A percentile compares a stretch with the other conserved stretches of the same genome.
Conservation (phyloP, 2,329 filamentous ascomycete genomes). For the Phymatotrichopsis omnivora region DNA sequence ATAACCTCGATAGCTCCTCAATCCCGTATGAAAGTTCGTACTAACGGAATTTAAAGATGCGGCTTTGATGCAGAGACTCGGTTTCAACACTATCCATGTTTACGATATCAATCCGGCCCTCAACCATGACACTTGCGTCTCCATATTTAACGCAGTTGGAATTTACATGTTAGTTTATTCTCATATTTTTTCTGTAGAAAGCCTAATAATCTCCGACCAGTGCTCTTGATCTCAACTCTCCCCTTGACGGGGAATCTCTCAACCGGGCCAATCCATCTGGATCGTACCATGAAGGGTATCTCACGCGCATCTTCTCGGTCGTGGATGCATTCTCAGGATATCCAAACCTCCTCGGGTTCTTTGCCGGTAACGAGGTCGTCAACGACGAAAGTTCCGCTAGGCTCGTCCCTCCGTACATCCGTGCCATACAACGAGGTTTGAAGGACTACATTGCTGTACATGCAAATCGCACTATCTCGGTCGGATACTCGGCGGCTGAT, state of each 20-base stretch:
- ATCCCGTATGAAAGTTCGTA: constrained; percentile 42
- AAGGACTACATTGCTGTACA: constrained; percentile 85
- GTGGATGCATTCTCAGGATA: constrained; percentile 74
- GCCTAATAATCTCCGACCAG: constrained; percentile 7
- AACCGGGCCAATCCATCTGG: constrained; percentile 68
- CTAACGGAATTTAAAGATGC: constrained; percentile 8
- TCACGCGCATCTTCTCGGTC: constrained; percentile 68
- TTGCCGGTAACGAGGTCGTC: constrained; percentile 94
- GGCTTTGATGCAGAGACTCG: constrained; percentile 51
- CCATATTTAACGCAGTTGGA: constrained; percentile 65
- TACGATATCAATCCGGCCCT: constrained; percentile 81
- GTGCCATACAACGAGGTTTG: constrained; percentile 91
- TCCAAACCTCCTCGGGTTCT: constrained; percentile 91
- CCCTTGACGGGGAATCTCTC: constrained; percentile 38
- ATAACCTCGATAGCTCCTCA: constrained; percentile 55
- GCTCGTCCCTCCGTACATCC: constrained; percentile 54
- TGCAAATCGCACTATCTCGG: constrained; percentile 66
- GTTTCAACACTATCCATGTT: constrained; percentile 88
- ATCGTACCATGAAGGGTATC: constrained; percentile 47
- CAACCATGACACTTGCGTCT: constrained; percentile 79
- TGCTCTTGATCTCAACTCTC: constrained; percentile 46
- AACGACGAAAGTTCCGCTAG: constrained; percentile 70
- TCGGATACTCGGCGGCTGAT: constrained; percentile 90
- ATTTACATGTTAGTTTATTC: constrained; percentile 82
- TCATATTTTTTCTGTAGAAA: neutral